phyloP scores from a whole-genome alignment of 768 basidiomycete genomes.

The Podaxis sp. region DNA sequence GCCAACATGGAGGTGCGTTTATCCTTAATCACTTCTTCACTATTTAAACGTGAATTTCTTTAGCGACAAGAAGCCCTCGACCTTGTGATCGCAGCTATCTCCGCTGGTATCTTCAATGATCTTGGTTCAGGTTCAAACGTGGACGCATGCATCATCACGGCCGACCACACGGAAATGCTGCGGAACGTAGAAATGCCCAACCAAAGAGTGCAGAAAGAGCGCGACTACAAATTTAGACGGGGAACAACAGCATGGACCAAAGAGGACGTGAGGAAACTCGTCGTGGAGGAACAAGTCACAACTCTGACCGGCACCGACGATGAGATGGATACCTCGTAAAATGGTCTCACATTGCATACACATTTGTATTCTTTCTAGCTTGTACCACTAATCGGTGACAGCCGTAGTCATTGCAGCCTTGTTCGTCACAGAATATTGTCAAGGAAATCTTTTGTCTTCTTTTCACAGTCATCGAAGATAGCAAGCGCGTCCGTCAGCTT shows the following conservation, averaged over 20 bases:
- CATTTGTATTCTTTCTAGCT: neutral
- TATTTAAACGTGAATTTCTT: neutral
- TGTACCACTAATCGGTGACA: neutral
- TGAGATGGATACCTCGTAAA: slow-evolving; percentile 80
- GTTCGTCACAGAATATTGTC: neutral
- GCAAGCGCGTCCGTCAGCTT: slow-evolving; percentile 45
- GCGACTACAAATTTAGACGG: slow-evolving; percentile 67
- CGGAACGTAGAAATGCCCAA: slow-evolving; percentile 94
- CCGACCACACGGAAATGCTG: slow-evolving; percentile 84
- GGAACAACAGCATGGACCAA: slow-evolving; percentile 91
- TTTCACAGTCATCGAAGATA: slow-evolving; percentile 45
- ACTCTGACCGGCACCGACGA: slow-evolving; percentile 48
- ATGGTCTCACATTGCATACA: neutral
- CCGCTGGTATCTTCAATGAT: slow-evolving; percentile 99
- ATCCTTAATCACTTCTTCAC: neutral
- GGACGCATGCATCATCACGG: slow-evolving; percentile 95
- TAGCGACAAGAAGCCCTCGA: slow-evolving; percentile 81
- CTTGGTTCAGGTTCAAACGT: slow-evolving; percentile 98
- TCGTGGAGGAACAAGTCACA: slow-evolving; percentile 71
- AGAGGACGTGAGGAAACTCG: slow-evolving; percentile 69
- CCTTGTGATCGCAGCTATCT: slow-evolving; percentile 84
- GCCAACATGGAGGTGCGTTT: slow-evolving; percentile 73
- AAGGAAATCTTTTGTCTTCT: slow-evolving; percentile 33
- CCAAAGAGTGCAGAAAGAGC: slow-evolving; percentile 77
- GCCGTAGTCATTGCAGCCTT: neutral